Evolutionary conservation across 345 rosid species (phyloP), one percentile per base, ranked within the genome.

Genomic region (Boechera divaricarpa): DNA sequence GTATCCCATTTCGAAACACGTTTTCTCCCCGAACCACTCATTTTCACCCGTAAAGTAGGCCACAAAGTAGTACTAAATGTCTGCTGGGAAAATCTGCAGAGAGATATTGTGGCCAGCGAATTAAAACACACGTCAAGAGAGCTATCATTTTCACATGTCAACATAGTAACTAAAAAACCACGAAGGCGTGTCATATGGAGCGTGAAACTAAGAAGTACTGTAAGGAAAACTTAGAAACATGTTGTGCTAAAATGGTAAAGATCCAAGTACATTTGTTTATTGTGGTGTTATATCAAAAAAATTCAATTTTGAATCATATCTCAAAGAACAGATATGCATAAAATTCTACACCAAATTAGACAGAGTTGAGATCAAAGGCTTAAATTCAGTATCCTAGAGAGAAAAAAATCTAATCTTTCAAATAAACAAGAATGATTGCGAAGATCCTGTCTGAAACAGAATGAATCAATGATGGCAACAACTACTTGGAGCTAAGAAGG

Each of bases 1-100:
- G 82, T 63, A 85, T 94, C 97, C 98, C 98, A 92, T 66, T 92
- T 87, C 15, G 98, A 90, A 82, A 52, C 76, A 36, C 84, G 88
- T 80, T 85, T 89, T 78, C 87, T 81, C 74, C 85, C 84, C 59
- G 84, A 73, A 33, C 87, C 83, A 62, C 94, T 87, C 97, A 88
- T 94, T 56, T n/a, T 70, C 75, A 45, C 13, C 21, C 49, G 49
- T 67, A 39, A 66, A 13, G 12, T 12, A 66, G 33, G 15, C 61
- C n/a, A 29, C 51, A 38, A 26, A 67, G 5, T 6, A 58, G 11
- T 38, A 68, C 26, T 51, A 7, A 47, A 4, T 48, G 67, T 7
- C 6, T 42, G 32, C 44, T 7, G 0, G 5, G 3, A 2, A n/a
- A 36, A 36, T 44, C 80, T 77, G 75, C 80, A 77, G 8, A 15